Evolutionary conservation across 371 early-diverging fungal species (phyloP), one percentile per base, ranked within the genome.

Genomic region (Mortierella sp.): DNA sequence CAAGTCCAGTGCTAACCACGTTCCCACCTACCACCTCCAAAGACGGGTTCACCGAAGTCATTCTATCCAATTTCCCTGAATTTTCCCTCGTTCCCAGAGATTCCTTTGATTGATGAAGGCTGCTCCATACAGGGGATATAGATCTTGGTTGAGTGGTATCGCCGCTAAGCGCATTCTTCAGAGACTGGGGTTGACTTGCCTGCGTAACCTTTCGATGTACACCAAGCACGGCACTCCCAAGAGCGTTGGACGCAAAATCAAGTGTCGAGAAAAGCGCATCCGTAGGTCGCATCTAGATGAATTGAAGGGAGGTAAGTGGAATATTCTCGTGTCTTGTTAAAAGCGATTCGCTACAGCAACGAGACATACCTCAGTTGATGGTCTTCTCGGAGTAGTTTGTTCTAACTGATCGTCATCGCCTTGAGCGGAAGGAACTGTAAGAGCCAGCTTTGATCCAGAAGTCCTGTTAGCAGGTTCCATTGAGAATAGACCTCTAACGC

Each of bases 121-220:
- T 16, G 9, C 30, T 24, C 64, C 60, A 59, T 28, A 45, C 43
- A n/a, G 75, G 69, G 20, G 75, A 75, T 10, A 24, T 22, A 4
- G 69, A 52, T 14, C 75, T 57, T 16, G 60, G 1, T 2, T 58
- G 54, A 1, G 45, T 24, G 14, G 20, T 2, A 5, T 43, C 49
- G 32, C 22, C 8, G 16, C 54, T 52, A 1, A 35, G 1, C 4
- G 58, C 24, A 26, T 32, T 45, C 51, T 39, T 71, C 32, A 24
- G 45, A 18, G 63, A 12, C 4, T 62, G 66, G 20, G 32, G 5
- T 26, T 65, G 75, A 16, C 76, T 66, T 5, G 52, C 68, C 39
- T 74, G 75, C 2, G 80, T 80, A 5, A 80, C 80, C 37, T 80
- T 80, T 12, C 75, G 75, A 66, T 79, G 80, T 37, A 79, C 75